Evolutionary conservation across 192 early-diverging fungal species (phyloP).

Genomic region (Backusella parvicylindrica): DNA sequence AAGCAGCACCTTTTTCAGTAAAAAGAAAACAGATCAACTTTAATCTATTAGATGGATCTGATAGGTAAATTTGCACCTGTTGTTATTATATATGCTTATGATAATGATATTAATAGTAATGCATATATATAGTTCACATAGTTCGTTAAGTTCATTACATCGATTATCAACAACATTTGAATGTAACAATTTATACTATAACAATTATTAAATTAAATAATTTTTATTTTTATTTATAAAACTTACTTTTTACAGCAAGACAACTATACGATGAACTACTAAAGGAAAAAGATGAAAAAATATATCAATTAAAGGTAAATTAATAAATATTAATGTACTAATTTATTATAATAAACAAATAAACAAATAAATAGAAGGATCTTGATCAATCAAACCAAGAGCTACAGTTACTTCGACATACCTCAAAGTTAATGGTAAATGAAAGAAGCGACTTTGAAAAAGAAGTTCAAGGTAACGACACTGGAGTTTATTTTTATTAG

Average conservation of each 20-base stretch:
- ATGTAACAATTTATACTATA: background rate
- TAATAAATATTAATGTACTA: background rate
- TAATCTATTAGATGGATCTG: background rate
- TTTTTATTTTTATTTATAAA: background rate
- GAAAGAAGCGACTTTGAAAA: conserved; percentile 4
- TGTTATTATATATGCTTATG: background rate
- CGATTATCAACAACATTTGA: conserved; percentile 1
- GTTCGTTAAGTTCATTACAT: background rate
- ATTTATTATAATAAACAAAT: background rate
- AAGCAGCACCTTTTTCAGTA: background rate
- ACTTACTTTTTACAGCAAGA: background rate
- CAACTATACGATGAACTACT: background rate
- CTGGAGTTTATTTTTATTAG: background rate
- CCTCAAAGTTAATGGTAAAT: conserved; percentile 4
- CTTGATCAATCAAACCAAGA: conserved; percentile 9
- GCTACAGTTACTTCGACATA: background rate
- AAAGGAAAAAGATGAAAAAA: conserved; percentile 7
- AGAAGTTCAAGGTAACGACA: background rate
- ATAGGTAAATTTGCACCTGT: background rate
- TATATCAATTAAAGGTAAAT: conserved; percentile 3
- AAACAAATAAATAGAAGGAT: conserved; percentile 8
- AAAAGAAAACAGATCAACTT: conserved; percentile 14
- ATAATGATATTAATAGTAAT: background rate
- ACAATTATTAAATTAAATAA: background rate
- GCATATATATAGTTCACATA: background rate